Conservation (phyloP, 2,329 filamentous ascomycete genomes). For the Fusarium miscanthi region DNA sequence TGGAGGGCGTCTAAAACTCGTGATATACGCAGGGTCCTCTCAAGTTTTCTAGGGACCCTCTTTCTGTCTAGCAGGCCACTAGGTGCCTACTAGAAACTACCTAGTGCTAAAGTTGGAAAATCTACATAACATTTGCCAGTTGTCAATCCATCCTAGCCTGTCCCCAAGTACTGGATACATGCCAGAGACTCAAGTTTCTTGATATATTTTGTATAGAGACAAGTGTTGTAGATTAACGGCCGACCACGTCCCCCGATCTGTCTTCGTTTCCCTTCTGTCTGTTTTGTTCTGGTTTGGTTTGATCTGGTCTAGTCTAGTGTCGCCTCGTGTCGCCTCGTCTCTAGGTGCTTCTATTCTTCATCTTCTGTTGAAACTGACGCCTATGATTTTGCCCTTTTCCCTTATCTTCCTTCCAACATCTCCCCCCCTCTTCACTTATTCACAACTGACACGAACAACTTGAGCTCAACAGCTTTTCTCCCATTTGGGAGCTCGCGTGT, state of each 20-base stretch:
- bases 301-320: background rate
- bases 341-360: background rate
- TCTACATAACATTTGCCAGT: constrained; percentile 14
- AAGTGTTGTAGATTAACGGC: background rate
- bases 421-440: background rate
- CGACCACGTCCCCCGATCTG: background rate
- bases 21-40: constrained; percentile 33
- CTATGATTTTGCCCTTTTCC: constrained; percentile 17
- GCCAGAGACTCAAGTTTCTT: constrained; percentile 5
- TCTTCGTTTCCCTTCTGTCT: background rate
- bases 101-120: constrained; percentile 13
- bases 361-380: constrained; percentile 23
- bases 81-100: background rate
- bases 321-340: background rate
- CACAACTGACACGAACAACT: background rate
- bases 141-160: background rate
- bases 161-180: constrained; percentile 24
- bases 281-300: background rate
- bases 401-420: background rate
- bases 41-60: constrained; percentile 22
- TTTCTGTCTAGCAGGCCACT: background rate
- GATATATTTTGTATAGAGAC: background rate
- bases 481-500: constrained; percentile 27
- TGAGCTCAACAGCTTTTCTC: background rate
- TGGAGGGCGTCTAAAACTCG: constrained; percentile 1